Base-by-base conservation (phyloP, 495 filamentous ascomycete genomes). In the Pyrenopolyporus hunteri region DNA sequence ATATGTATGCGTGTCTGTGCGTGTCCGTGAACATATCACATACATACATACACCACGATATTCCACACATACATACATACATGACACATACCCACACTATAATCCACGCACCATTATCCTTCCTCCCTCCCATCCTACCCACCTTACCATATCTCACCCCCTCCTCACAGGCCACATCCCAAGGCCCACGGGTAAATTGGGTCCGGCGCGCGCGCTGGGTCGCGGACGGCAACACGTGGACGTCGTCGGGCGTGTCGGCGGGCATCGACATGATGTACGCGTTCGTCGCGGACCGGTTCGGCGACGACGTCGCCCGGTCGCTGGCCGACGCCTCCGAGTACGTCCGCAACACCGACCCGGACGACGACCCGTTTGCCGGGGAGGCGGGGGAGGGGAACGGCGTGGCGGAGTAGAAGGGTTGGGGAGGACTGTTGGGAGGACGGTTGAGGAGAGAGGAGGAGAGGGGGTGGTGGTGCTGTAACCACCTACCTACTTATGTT, bases 191-290 rank as follows among this genome's bases (percentile, higher is more conserved):
- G 10, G 80, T 85, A 14, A 50, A 79, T 0, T 91, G 87, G 88
- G 74, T 88, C 2, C 68, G 78, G 2, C 71, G 72, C 23, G 88
- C 88, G 16, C 71, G 88, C 47, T 90, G 87, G 88, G 82, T 86
- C 1, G 60, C 69, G 3, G 85, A 88, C 72, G 87, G 86, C 13
- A 86, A 87, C 62, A 61, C 89, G 0, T 91, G 87, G 87, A 88
- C 84, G 7, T 78, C 78, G 0, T 83, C 84, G 0, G 87, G 32
- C 1, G 72, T 88, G 0, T 80, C 76, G 35, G 82, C 84, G n/a
- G 87, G 87, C 0, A 85, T 88, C n/a, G 88, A 91, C 76, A 76
- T 82, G 32, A 82, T 77, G 44, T 76, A 77, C 59, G 83, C 84
- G 1, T 86, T 79, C 60, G 64, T 86, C 10, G 71, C 39, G 16